Conservation (phyloP, 352 stramenopile species). For the Globisporangium radiosum region DNA sequence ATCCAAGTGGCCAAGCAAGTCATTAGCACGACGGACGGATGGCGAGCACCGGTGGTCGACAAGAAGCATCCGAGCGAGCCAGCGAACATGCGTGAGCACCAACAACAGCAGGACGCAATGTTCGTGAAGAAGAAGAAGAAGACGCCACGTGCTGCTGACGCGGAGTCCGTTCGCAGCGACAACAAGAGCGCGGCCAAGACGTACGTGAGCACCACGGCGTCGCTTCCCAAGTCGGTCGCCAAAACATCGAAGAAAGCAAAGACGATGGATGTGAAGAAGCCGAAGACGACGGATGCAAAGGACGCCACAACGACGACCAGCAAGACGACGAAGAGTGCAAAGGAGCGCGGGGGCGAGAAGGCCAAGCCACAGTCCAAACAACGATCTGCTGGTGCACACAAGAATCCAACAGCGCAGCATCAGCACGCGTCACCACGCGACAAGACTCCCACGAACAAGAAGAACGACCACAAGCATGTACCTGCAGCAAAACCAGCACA, state of each 20-base stretch:
- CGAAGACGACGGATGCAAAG: not conserved
- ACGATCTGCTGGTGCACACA: not conserved
- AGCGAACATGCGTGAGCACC: not conserved
- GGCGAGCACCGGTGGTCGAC: constrained; percentile 7
- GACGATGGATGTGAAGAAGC: not conserved
- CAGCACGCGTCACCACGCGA: not conserved
- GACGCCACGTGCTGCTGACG: too few relatives aligned
- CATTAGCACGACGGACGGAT: not conserved
- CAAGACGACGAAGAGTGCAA: too few relatives aligned
- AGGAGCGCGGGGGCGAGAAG: not conserved
- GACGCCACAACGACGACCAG: too few relatives aligned
- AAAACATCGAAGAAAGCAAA: not conserved
- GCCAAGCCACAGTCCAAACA: not conserved
- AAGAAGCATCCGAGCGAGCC: not conserved
- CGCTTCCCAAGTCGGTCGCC: too few relatives aligned
- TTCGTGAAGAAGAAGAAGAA: not conserved
- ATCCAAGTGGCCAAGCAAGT: constrained; percentile 1
- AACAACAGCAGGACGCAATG: not conserved
- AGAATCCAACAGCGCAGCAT: not conserved
- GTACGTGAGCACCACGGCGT: too few relatives aligned
- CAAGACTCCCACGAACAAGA: not conserved
- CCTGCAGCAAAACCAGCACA: not conserved
- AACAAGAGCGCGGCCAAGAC: not conserved
- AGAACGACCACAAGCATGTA: not conserved
- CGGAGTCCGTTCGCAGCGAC: not conserved